Percentiles rank a stretch among this genome's conserved stretches.
These are phyloP conservation scores for Diplosphaera chodatii DNA, from an alignment of 139 green algal species.

Conservation along the genomic window DNA sequence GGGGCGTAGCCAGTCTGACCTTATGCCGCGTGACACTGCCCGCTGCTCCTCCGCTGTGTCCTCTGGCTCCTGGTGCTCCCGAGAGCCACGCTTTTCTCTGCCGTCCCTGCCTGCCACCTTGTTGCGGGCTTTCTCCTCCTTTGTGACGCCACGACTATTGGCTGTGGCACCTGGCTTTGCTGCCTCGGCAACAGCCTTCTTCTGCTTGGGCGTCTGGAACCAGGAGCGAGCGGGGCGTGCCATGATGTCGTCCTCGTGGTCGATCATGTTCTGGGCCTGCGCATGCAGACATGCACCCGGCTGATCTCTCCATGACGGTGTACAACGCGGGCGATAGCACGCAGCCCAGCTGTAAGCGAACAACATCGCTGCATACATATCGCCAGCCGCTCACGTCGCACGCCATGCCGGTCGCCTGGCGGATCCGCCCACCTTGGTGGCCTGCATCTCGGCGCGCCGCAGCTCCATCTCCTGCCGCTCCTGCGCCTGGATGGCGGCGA, in stretches of 20 bases:
- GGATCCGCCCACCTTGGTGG: slow-evolving; percentile 57
- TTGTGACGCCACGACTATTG: slow-evolving; percentile 19
- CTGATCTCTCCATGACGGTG: no score
- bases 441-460: slow-evolving; percentile 94
- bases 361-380: no score
- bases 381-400: no score
- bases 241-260: slow-evolving; percentile 89
- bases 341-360: no score
- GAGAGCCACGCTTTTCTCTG: background rate
- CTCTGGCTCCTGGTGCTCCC: slow-evolving; percentile 30
- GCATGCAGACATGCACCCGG: no score
- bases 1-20: no score
- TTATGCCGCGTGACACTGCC: slow-evolving; percentile 21
- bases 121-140: slow-evolving; percentile 12
- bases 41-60: background rate
- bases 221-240: slow-evolving; percentile 81
- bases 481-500: slow-evolving; percentile 44
- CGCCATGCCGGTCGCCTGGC: no score
- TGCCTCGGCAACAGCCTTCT: slow-evolving; percentile 27
- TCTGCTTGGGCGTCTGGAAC: slow-evolving; percentile 82
- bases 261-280: slow-evolving; percentile 80
- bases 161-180: background rate
- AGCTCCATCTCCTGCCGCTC: slow-evolving; percentile 68
- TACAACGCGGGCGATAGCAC: no score
- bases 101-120: slow-evolving; percentile 9